Evolutionary conservation across 2,329 filamentous ascomycete species (phyloP), one percentile per base, ranked within the genome.

Genomic region (Chalaropsis ovoidea): DNA sequence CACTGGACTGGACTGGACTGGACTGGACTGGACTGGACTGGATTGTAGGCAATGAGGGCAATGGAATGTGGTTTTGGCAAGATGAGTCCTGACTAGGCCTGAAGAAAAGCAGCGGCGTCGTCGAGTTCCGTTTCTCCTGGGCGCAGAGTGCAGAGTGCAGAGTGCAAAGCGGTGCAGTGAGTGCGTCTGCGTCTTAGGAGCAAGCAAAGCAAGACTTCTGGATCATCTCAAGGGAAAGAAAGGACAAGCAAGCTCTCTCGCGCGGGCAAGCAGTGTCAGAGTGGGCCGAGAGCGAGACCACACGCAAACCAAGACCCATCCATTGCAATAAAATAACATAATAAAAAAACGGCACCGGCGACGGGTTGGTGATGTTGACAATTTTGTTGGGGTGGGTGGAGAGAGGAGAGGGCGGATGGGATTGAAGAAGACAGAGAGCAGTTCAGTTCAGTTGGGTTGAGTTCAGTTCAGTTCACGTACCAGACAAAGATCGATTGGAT

Each of bases 401-500:
- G 62, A 27, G 24, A n/a, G 19, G 17, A 49, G 27, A 61, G 35
- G 13, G 13, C 31, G 42, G 22, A 17, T 15, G 22, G 7, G 15
- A 60, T 43, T 13, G 42, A n/a, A n/a, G 15, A 45, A n/a, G 19
- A 52, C 47, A 52, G 22, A 8, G 24, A 24, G 0, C 19, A 52
- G 47, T 49, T 7, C 3, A 35, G 31, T 35, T 35, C 31, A 35
- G 31, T n/a, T n/a, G n/a, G n/a, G n/a, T n/a, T n/a, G n/a, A n/a
- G n/a, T n/a, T n/a, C n/a, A n/a, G n/a, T n/a, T n/a, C n/a, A n/a
- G n/a, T 39, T 58, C 19, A 65, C 66, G 45, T 67, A 67, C 66
- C 66, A 63, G 63, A 52, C 27, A 65, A 52, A 42, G 41, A 39
- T 42, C 60, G 60, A 31, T 58, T 58, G 1, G 52, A 17, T 31